These are phyloP conservation scores for Zymoseptoria ardabiliae DNA, from an alignment of 2,329 filamentous ascomycete genomes.

Conservation along the genomic window DNA sequence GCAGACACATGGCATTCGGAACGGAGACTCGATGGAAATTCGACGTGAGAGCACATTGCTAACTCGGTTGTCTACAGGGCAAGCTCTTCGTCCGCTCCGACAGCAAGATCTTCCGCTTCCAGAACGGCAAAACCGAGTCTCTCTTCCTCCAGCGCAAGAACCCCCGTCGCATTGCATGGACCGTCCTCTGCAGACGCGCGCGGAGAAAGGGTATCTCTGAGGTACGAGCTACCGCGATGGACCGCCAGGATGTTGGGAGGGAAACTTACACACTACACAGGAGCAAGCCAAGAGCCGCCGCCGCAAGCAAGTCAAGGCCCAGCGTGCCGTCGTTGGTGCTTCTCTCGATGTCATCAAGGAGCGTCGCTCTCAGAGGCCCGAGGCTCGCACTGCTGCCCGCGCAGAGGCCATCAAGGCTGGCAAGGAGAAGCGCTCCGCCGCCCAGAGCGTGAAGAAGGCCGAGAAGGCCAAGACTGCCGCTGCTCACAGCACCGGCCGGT, in stretches of 20 bases:
- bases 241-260: background rate
- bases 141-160: slow-evolving; percentile 99
- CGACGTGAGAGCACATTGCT: slow-evolving; percentile 1
- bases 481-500: slow-evolving; percentile 61
- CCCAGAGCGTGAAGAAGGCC: slow-evolving; percentile 89
- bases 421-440: slow-evolving; percentile 95
- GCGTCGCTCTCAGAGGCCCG: slow-evolving; percentile 87
- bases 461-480: slow-evolving; percentile 96
- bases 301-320: slow-evolving; percentile 94
- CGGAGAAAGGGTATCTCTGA: slow-evolving; percentile 99
- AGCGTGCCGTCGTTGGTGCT: slow-evolving; percentile 98
- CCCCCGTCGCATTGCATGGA: slow-evolving; percentile 98
- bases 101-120: slow-evolving; percentile 99
- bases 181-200: slow-evolving; percentile 93
- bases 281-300: slow-evolving; percentile 99
- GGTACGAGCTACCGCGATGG: slow-evolving; percentile 55
- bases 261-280: slow-evolving; percentile 45
- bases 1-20: background rate
- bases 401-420: slow-evolving; percentile 86
- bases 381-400: slow-evolving; percentile 89
- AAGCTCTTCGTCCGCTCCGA: slow-evolving; percentile 99
- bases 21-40: background rate
- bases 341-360: slow-evolving; percentile 99
- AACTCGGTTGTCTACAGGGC: slow-evolving; percentile 55
- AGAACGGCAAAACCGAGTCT: slow-evolving; percentile 99